Base-by-base conservation (phyloP, 2,329 filamentous ascomycete species). In the Dendryphion nanum region DNA sequence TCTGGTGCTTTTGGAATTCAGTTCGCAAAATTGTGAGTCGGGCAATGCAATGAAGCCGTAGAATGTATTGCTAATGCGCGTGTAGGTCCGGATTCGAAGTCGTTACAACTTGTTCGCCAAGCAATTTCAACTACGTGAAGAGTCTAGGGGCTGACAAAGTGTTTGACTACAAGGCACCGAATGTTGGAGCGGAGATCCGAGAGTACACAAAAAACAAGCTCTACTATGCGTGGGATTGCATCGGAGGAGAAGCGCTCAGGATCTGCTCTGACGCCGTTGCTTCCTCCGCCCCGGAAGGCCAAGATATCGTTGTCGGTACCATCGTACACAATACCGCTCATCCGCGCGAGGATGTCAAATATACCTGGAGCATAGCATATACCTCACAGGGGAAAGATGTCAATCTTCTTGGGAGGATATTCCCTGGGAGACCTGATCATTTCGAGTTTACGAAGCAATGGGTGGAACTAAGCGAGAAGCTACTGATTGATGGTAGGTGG, bases 1-100 rank as follows among this genome's bases (percentile, higher is more conserved):
- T 73, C 68, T 2, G 73, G 73, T 2, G 56, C 60, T 5, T 50
- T 74, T 8, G 73, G 67, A 3, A 69, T 76, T 33, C 73, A 75
- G 51, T 73, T 64, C 45, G 72, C 68, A 4, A 68, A 69, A 37
- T 53, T 73, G 44, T 50, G 26, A 33, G 40, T 30, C 16, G 12
- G 3, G 12, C 29, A 26, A 2, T 10, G 23, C n/a, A 26, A n/a
- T 26, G 3, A 10, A 26, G 2, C 23, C 2, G 23, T 26, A 26
- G 10, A 30, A 3, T 4, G 4, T 17, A 17, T 15, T 30, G 15
- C 12, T 16, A 10, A 30, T n/a, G 12, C 3, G 8, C 12, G 8
- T 16, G 7, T 16, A 33, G 31, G 20, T 33, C 31, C 18, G 31
- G 31, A 18, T 33, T 19, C 31, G 17, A 33, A 33, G 70, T 74